A percentile compares a stretch with the other conserved stretches of the same genome.
Conservation (phyloP, 257 asterid genomes). For the Osmanthus fragrans region DNA sequence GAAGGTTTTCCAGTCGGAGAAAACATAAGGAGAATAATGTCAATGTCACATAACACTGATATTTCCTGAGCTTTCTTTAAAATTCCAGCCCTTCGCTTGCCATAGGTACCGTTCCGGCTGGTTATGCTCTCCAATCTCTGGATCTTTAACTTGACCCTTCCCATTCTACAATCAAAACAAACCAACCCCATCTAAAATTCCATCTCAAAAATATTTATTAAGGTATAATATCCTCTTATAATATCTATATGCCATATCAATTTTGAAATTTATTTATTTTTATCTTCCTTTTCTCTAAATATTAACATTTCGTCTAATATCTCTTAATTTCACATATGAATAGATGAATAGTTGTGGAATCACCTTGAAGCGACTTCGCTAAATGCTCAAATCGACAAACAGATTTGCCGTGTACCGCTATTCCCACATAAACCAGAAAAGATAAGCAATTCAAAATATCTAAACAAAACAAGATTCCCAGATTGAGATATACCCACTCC, state of each 20-base stretch:
- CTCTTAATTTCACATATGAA: neutral
- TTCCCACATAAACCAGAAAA: constrained; percentile 26
- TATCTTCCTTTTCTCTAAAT: neutral
- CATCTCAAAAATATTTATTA: neutral
- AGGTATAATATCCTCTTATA: neutral
- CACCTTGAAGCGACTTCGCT: constrained; percentile 25
- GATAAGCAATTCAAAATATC: constrained; percentile 9
- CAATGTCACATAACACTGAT: constrained; percentile 76
- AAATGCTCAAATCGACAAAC: constrained; percentile 27
- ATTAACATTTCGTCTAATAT: neutral
- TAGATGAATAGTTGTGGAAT: neutral
- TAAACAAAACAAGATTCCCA: constrained; percentile 3
- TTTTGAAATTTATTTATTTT: neutral
- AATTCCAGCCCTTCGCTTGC: constrained; percentile 77
- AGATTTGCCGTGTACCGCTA: constrained; percentile 27
- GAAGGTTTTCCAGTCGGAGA: constrained; percentile 87
- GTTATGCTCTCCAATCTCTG: constrained; percentile 74
- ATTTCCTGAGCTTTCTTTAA: constrained; percentile 82
- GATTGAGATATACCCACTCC: constrained; percentile 19
- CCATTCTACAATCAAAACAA: constrained; percentile 59
- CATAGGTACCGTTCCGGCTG: constrained; percentile 80
- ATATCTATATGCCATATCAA: neutral
- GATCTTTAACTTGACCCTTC: constrained; percentile 79
- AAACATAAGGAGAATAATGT: constrained; percentile 80
- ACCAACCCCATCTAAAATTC: neutral